These are phyloP conservation scores for Hypoxylon lenormandii DNA, from an alignment of 495 filamentous ascomycete species.

Conservation along the genomic window DNA sequence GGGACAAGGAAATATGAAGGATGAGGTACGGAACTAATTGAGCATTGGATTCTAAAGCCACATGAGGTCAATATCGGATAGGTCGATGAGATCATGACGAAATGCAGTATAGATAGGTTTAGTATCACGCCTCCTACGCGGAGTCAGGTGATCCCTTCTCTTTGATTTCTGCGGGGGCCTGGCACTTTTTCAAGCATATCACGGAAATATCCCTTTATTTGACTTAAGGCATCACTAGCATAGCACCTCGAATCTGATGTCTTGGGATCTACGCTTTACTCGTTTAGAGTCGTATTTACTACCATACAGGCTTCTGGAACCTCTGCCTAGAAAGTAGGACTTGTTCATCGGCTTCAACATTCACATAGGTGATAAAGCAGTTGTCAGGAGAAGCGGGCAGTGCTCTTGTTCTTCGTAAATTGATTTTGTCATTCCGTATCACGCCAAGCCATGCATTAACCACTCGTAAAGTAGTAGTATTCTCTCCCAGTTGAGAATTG, in stretches of 20 bases:
- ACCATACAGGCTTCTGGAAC: neutral
- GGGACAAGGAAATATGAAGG: neutral
- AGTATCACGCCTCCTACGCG: slow-evolving; percentile 23
- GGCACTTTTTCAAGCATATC: neutral
- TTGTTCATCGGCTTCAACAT: slow-evolving; percentile 2
- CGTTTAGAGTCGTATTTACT: too few relatives aligned
- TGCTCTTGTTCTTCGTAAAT: slow-evolving; percentile 47
- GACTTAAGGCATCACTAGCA: neutral
- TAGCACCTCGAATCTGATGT: too few relatives aligned
- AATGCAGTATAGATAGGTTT: slow-evolving; percentile 9
- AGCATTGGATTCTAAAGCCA: neutral
- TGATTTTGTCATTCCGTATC: slow-evolving; percentile 52
- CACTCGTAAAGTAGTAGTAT: slow-evolving; percentile 46
- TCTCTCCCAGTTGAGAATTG: slow-evolving; percentile 41
- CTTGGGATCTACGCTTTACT: too few relatives aligned
- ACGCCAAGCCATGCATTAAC: slow-evolving; percentile 55
- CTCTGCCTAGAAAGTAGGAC: neutral
- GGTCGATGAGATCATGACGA: slow-evolving; percentile 33
- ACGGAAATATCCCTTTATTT: neutral
- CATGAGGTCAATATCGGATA: slow-evolving; percentile 8
- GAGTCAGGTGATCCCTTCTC: slow-evolving; percentile 35
- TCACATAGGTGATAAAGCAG: neutral
- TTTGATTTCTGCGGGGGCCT: slow-evolving; percentile 2
- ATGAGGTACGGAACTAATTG: neutral
- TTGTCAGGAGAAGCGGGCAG: slow-evolving; percentile 32